Evolutionary conservation across 1,284 basidiomycete genomes (phyloP).

Genomic region (Xanthoconium separans): DNA sequence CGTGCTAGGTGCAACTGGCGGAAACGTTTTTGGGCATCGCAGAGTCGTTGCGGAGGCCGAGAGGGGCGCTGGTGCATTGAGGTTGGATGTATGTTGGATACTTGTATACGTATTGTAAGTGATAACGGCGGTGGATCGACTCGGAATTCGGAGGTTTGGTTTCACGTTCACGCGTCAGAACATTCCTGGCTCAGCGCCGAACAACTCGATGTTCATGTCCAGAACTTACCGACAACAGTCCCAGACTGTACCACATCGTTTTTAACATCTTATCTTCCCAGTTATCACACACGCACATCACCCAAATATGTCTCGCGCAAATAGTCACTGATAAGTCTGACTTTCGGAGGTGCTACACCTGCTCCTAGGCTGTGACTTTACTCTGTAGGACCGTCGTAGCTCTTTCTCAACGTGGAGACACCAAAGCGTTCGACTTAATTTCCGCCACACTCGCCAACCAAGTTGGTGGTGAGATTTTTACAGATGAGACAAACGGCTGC

Average conservation of each 20-base stretch:
- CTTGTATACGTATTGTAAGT: no score
- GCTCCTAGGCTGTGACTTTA: conserved; percentile 94
- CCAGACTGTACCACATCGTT: no score
- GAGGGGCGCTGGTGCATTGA: conserved; percentile 46
- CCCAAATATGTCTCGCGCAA: conserved; percentile 90
- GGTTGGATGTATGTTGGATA: background rate
- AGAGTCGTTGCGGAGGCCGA: conserved; percentile 55
- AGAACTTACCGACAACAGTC: no score
- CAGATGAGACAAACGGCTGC: conserved; percentile 60
- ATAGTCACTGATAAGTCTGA: conserved; percentile 91
- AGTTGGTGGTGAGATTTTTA: conserved; percentile 95
- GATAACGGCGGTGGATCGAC: no score
- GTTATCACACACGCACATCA: conserved; percentile 51
- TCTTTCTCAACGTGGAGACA: conserved; percentile 81
- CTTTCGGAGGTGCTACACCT: conserved; percentile 76
- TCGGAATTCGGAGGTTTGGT: no score
- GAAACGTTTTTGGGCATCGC: conserved; percentile 64
- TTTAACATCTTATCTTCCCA: no score
- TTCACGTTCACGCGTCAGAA: no score
- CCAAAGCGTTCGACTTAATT: conserved; percentile 91
- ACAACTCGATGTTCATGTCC: conserved; percentile 73
- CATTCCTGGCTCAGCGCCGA: conserved; percentile 40
- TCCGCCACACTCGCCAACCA: conserved; percentile 92
- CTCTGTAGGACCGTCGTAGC: conserved; percentile 90
- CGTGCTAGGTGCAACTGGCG: conserved; percentile 45